phyloP scores from a whole-genome alignment of 306 rosid species.

The Vigna radiata region DNA sequence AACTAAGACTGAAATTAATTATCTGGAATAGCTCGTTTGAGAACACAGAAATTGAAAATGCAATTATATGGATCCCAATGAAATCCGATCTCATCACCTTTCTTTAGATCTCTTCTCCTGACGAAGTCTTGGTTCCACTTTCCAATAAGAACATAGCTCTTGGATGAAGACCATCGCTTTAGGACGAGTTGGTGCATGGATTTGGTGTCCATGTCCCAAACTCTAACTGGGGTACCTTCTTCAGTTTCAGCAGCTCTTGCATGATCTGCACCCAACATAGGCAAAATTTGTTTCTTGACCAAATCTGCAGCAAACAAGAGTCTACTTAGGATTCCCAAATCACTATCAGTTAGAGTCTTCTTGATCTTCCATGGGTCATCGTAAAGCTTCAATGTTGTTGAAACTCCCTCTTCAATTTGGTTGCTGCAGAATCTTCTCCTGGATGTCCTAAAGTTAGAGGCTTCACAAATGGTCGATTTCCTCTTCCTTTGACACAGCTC shows the following conservation, averaged over 20 bases:
- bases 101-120: slow-evolving; percentile 39
- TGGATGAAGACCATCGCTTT: slow-evolving; percentile 48
- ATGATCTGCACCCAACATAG: slow-evolving; percentile 36
- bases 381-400: slow-evolving; percentile 44
- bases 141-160: slow-evolving; percentile 48
- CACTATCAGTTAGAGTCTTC: slow-evolving; percentile 47
- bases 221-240: slow-evolving; percentile 40
- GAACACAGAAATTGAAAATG: slow-evolving; percentile 46
- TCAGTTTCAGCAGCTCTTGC: slow-evolving; percentile 35
- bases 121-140: slow-evolving; percentile 53
- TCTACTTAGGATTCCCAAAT: slow-evolving; percentile 50
- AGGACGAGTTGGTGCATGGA: slow-evolving; percentile 45
- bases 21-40: slow-evolving; percentile 28
- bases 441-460: background rate
- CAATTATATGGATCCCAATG: slow-evolving; percentile 41
- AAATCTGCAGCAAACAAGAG: slow-evolving; percentile 43
- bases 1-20: slow-evolving; percentile 1
- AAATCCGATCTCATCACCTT: slow-evolving; percentile 50
- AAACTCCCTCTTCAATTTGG: slow-evolving; percentile 39
- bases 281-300: slow-evolving; percentile 44
- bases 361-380: slow-evolving; percentile 52
- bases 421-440: slow-evolving; percentile 37
- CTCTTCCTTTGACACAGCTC: slow-evolving; percentile 41
- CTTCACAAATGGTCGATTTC: slow-evolving; percentile 18
- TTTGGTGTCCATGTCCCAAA: slow-evolving; percentile 48